Percentiles rank a stretch among this genome's conserved stretches.
Conservation (phyloP, 345 rosid species). For the Gossypium sturtianum region DNA sequence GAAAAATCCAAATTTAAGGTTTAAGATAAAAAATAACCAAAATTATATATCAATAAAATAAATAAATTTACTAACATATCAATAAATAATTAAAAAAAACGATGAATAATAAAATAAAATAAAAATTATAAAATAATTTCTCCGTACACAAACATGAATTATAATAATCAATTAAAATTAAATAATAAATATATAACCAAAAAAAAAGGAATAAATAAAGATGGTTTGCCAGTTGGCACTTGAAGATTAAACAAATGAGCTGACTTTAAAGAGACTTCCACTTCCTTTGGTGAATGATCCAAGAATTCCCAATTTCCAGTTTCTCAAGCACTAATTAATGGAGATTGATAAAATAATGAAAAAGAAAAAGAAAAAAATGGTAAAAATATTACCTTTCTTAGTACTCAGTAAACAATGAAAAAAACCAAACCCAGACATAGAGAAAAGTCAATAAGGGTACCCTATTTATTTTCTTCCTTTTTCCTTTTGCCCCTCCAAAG, state of each 20-base stretch:
- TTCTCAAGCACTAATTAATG: not conserved
- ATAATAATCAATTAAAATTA: too few relatives aligned
- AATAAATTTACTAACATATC: too few relatives aligned
- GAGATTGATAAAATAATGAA: not conserved
- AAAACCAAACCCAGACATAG: not conserved
- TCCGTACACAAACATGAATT: accelerated
- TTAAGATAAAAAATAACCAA: too few relatives aligned
- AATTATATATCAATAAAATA: too few relatives aligned
- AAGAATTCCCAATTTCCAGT: not conserved
- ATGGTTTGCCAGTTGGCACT: not conserved
- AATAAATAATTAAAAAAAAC: too few relatives aligned
- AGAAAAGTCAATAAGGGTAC: constrained; percentile 21
- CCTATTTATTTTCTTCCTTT: not conserved
- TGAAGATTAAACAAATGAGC: constrained; percentile 1
- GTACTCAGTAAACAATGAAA: not conserved
- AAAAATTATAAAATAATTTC: accelerated
- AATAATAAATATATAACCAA: too few relatives aligned
- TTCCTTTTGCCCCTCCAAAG: constrained; percentile 4
- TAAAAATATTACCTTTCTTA: not conserved
- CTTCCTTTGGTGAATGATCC: not conserved
- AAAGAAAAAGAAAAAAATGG: not conserved
- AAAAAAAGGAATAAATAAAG: too few relatives aligned
- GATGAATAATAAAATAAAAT: accelerated
- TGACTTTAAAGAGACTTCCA: constrained; percentile 1
- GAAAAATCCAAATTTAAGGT: accelerated